Base-by-base conservation (phyloP, 306 rosid genomes). In the Cicer chorassanicum region DNA sequence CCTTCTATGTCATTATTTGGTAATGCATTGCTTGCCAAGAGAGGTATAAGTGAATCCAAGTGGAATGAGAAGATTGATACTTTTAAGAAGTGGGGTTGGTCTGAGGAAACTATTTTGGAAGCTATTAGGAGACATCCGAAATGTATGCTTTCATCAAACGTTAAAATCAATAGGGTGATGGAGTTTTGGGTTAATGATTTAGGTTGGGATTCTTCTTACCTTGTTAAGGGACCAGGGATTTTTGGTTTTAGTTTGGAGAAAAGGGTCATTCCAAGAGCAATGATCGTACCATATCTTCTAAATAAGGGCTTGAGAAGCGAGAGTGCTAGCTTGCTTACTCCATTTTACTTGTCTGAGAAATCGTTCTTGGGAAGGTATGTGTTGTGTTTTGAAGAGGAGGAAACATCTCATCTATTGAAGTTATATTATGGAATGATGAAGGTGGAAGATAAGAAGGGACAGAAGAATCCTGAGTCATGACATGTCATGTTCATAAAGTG, bases 1-100 rank as follows among this genome's bases (percentile, higher is more conserved):
- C 48, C 82, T 72, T 75, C 49, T 39, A 81, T 14, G 14, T 1
- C 24, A 1, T 8, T 64, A 39, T 14, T 86, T 80, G 49, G 66
- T 36, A 1, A 14, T 0, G 97, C 91, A 0, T 39, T 86, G 49
- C 9, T 19, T 9, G 85, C 84, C n/a, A 66, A 77, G 34, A 7
- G 18, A 36, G 6, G 49, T 12, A 5, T 68, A 61, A 75, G 64
- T 6, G 68, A 83, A 73, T 65, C 84, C 29, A 73, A 64, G 4
- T 86, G 88, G 92, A 55, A 83, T 21, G 80, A 66, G 12, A 88
- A 83, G 73, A 56, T 85, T 8, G 71, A 77, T 6, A 48, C 71
- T 18, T 90, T 8, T 44, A 86, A 73, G 73, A 80, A 42, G 19
- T 90, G 89, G 91, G 92, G 93, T 51, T 91, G 82, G 85, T 70